A percentile compares a stretch with the other conserved stretches of the same genome.
These are phyloP conservation scores for Fusarium xyrophilum DNA, from an alignment of 2,329 filamentous ascomycete species.

Conservation along the genomic window DNA sequence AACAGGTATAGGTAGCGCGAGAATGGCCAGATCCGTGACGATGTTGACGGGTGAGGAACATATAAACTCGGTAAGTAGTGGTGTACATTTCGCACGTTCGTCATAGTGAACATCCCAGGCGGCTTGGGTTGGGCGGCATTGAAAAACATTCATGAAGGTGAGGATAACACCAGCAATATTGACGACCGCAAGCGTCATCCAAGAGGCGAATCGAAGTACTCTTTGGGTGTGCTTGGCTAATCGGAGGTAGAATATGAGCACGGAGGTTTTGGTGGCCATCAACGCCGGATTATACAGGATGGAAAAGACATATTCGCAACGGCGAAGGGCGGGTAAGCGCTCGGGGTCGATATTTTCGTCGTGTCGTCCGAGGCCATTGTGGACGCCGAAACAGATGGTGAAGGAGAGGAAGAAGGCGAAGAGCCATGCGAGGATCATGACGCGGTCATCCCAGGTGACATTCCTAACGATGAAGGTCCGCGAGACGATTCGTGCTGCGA, in stretches of 20 bases:
- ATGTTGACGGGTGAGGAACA: conserved; percentile 90
- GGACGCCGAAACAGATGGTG: conserved; percentile 68
- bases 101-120: conserved; percentile 62
- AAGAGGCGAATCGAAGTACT: conserved; percentile 82
- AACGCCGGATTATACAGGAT: conserved; percentile 81
- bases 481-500: conserved; percentile 75
- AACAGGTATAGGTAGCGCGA: conserved; percentile 87
- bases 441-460: conserved; percentile 78
- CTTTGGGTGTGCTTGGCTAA: conserved; percentile 79
- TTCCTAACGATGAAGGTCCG: conserved; percentile 75
- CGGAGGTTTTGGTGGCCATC: conserved; percentile 92
- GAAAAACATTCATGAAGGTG: conserved; percentile 86
- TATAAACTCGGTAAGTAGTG: conserved; percentile 68
- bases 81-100: conserved; percentile 56
- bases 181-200: conserved; percentile 77
- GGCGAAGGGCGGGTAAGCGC: conserved; percentile 61
- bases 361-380: conserved; percentile 71
- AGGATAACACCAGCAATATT: conserved; percentile 79
- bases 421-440: conserved; percentile 81
- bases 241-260: conserved; percentile 87
- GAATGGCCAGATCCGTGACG: conserved; percentile 85
- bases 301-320: conserved; percentile 69
- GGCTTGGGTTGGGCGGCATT: conserved; percentile 77
- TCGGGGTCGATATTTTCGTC: conserved; percentile 63
- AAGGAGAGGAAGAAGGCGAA: conserved; percentile 72